Evolutionary conservation across 129 eudicot species (phyloP).

Genomic region (Dittrichia graveolens): DNA sequence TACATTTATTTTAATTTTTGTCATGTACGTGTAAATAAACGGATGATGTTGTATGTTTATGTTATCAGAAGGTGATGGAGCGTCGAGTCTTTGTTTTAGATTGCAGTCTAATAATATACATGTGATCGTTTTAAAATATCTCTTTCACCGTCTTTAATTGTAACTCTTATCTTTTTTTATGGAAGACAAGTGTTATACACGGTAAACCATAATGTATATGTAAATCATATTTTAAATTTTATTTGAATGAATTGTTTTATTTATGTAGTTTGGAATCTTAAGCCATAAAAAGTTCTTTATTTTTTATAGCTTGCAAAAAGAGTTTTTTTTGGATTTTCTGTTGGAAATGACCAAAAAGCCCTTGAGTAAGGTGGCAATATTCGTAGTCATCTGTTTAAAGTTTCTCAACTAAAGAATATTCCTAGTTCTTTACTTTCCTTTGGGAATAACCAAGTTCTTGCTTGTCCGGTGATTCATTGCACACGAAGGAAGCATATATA

Average conservation of each 20-base stretch:
- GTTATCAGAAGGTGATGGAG: no score
- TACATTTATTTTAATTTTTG: slow-evolving; percentile 5
- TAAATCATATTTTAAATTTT: no score
- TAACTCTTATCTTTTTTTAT: no score
- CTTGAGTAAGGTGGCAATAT: slow-evolving; percentile 37
- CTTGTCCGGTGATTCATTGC: slow-evolving; percentile 34
- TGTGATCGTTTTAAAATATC: neutral
- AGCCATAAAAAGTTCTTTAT: neutral
- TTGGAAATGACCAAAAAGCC: slow-evolving; percentile 17
- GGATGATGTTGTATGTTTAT: no score
- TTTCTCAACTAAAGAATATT: slow-evolving; percentile 38
- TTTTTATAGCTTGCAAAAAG: neutral
- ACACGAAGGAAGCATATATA: neutral
- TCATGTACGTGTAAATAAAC: neutral
- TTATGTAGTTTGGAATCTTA: no score
- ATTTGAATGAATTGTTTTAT: neutral
- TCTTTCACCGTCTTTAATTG: neutral
- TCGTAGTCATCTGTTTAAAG: slow-evolving; percentile 13
- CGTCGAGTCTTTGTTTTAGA: no score
- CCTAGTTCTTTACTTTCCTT: slow-evolving; percentile 34
- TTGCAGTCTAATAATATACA: no score
- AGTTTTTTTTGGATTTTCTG: slow-evolving; percentile 4
- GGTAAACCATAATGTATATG: neutral
- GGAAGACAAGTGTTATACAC: no score
- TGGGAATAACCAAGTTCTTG: slow-evolving; percentile 25